Evolutionary conservation across 495 filamentous ascomycete genomes (phyloP).

Genomic region (Xylaria castorea): DNA sequence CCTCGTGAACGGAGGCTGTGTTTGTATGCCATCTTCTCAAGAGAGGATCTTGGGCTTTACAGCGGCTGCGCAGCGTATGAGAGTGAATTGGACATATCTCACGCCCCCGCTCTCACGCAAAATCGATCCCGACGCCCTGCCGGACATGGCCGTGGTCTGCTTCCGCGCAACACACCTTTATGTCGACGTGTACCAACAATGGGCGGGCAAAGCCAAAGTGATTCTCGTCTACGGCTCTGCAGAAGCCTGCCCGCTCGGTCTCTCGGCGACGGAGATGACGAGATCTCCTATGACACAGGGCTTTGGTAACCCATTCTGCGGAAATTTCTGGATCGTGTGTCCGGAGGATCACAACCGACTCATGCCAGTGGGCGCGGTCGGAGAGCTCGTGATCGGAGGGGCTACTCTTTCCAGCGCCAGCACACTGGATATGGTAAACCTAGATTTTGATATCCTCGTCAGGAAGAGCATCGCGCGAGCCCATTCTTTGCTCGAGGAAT

Average conservation of each 20-base stretch:
- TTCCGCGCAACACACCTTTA: slow-evolving; percentile 54
- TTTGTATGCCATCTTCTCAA: slow-evolving; percentile 55
- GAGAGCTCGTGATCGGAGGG: slow-evolving; percentile 56
- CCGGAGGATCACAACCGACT: slow-evolving; percentile 56
- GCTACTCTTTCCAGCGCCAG: slow-evolving; percentile 48
- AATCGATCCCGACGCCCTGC: slow-evolving; percentile 45
- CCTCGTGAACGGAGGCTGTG: slow-evolving; percentile 59
- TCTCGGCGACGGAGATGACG: slow-evolving; percentile 51
- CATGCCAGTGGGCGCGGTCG: slow-evolving; percentile 54
- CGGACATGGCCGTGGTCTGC: slow-evolving; percentile 51
- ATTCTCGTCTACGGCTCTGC: slow-evolving; percentile 53
- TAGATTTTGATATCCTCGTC: slow-evolving; percentile 33
- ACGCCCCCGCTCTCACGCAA: slow-evolving; percentile 54
- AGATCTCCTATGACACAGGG: slow-evolving; percentile 45
- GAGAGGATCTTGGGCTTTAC: slow-evolving; percentile 49
- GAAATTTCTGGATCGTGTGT: slow-evolving; percentile 54
- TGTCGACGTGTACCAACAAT: slow-evolving; percentile 49
- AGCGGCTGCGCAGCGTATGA: slow-evolving; percentile 51
- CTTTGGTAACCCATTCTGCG: slow-evolving; percentile 52
- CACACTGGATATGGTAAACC: slow-evolving; percentile 31
- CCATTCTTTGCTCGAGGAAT: slow-evolving; percentile 34
- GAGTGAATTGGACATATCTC: slow-evolving; percentile 57
- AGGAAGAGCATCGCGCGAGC: slow-evolving; percentile 29
- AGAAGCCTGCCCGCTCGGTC: slow-evolving; percentile 54
- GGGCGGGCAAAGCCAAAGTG: slow-evolving; percentile 52